Evolutionary conservation across 176 grass and related monocot species (phyloP).

Genomic region (Pontederia crassipes): DNA sequence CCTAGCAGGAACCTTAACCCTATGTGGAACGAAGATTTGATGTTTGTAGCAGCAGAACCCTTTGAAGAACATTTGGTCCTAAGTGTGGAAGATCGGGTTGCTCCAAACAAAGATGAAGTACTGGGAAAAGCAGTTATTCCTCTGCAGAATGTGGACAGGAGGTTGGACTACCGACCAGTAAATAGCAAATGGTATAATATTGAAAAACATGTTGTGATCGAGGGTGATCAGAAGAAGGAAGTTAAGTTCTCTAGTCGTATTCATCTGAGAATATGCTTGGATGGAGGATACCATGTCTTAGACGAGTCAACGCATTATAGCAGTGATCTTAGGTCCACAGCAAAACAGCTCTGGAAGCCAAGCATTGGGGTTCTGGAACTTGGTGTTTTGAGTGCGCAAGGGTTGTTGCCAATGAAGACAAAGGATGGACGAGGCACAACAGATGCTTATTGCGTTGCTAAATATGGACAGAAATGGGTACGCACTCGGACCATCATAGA

Average conservation of each 20-base stretch:
- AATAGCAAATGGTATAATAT: constrained; percentile 45
- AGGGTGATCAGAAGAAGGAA: constrained; percentile 49
- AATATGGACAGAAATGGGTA: constrained; percentile 67
- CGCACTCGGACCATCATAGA: constrained; percentile 49
- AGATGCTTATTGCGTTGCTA: constrained; percentile 61
- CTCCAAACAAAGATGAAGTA: constrained; percentile 46
- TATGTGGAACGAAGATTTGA: constrained; percentile 65
- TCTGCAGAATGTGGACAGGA: constrained; percentile 38
- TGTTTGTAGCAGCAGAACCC: constrained; percentile 58
- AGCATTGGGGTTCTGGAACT: constrained; percentile 57
- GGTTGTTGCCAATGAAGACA: constrained; percentile 50
- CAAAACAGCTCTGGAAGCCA: constrained; percentile 48
- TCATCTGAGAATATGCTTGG: constrained; percentile 47
- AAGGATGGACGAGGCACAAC: constrained; percentile 48
- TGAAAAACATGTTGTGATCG: constrained; percentile 37
- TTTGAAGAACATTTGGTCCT: constrained; percentile 64
- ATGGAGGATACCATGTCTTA: constrained; percentile 49
- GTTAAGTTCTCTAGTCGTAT: constrained; percentile 54
- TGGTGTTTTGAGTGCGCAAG: constrained; percentile 46
- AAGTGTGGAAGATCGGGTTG: constrained; percentile 42
- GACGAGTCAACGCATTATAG: constrained; percentile 53
- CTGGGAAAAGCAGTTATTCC: constrained; percentile 34
- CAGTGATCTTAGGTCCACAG: constrained; percentile 52
- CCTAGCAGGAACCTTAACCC: constrained; percentile 30
- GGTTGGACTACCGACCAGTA: constrained; percentile 35